Evolutionary conservation across 2,329 filamentous ascomycete species (phyloP).

Genomic region (Tolypocladium sp.): DNA sequence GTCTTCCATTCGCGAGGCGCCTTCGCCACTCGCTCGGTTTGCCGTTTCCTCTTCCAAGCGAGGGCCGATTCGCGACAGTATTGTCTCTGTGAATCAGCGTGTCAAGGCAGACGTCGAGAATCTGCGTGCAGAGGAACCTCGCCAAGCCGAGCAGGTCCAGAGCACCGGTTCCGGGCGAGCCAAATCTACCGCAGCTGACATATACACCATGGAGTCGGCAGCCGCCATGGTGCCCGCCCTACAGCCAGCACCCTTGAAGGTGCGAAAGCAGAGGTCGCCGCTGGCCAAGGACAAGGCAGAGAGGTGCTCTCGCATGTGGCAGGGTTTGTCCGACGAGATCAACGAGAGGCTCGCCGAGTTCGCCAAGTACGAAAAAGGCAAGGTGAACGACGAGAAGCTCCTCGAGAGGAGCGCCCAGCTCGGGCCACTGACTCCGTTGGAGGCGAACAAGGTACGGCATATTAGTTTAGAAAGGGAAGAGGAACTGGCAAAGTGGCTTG

Average conservation of each 20-base stretch:
- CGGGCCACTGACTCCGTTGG: background rate
- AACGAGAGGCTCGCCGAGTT: constrained; percentile 1
- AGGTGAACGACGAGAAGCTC: background rate
- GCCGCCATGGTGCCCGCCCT: constrained; percentile 10
- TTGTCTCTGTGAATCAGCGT: background rate
- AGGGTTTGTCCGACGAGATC: constrained; percentile 3
- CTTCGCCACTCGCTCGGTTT: background rate
- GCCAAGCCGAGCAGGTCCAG: background rate
- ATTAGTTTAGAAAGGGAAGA: background rate
- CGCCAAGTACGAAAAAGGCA: background rate
- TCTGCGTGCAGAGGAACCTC: background rate
- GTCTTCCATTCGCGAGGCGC: background rate
- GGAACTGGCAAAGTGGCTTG: background rate
- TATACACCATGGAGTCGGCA: constrained; percentile 8
- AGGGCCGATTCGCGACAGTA: background rate
- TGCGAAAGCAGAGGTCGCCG: constrained; percentile 6
- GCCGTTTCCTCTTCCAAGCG: background rate
- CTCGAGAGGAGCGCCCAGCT: background rate
- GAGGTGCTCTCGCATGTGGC: constrained; percentile 7
- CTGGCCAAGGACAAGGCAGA: constrained; percentile 1
- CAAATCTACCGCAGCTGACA: constrained; percentile 11
- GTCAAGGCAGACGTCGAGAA: too few species aligned
- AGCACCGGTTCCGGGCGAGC: constrained; percentile 1
- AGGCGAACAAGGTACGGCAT: background rate
- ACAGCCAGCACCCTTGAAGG: constrained; percentile 14